A percentile compares a stretch with the other conserved stretches of the same genome.
These are phyloP conservation scores for Chondrostereum purpureum DNA, from an alignment of 1,284 basidiomycete species.

Conservation along the genomic window DNA sequence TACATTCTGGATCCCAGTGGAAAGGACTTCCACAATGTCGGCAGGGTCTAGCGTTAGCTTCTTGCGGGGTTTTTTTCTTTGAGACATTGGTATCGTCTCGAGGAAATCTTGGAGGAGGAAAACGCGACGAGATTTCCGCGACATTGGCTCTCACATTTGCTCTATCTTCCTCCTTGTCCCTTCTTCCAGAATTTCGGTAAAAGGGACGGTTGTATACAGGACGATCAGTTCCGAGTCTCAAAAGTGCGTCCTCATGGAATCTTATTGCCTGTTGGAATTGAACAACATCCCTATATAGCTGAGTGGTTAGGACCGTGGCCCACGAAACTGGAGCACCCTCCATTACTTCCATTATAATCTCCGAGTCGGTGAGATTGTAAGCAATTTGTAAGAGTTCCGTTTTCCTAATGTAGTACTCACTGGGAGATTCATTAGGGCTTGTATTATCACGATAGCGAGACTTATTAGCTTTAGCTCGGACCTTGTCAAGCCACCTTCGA, in stretches of 20 bases:
- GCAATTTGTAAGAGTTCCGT: slow-evolving; percentile 17
- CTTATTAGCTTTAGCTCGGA: slow-evolving; percentile 17
- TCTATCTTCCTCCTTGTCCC: no score
- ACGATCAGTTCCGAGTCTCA: not conserved
- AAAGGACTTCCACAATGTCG: slow-evolving; percentile 26
- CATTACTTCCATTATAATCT: slow-evolving; percentile 25
- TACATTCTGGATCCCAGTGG: no score
- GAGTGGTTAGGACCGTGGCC: slow-evolving; percentile 16
- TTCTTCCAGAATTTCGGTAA: no score
- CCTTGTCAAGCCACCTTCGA: slow-evolving; percentile 20
- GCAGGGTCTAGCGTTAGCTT: slow-evolving; percentile 25
- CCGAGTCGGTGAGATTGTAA: no score
- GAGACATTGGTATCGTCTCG: slow-evolving; percentile 24
- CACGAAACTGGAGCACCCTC: slow-evolving; percentile 15
- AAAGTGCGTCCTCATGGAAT: slow-evolving; percentile 1
- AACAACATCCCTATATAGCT: no score
- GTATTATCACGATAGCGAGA: slow-evolving; percentile 21
- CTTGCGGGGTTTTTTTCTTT: no score
- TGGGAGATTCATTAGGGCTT: slow-evolving; percentile 19
- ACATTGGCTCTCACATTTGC: no score
- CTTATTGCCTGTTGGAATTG: not conserved
- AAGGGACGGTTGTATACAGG: no score
- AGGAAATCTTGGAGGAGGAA: slow-evolving; percentile 14
- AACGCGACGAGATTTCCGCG: slow-evolving; percentile 2
- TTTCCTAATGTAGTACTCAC: slow-evolving; percentile 24